Evolutionary conservation across 192 early-diverging fungal genomes (phyloP).

Genomic region (Dimargaris verticillata): DNA sequence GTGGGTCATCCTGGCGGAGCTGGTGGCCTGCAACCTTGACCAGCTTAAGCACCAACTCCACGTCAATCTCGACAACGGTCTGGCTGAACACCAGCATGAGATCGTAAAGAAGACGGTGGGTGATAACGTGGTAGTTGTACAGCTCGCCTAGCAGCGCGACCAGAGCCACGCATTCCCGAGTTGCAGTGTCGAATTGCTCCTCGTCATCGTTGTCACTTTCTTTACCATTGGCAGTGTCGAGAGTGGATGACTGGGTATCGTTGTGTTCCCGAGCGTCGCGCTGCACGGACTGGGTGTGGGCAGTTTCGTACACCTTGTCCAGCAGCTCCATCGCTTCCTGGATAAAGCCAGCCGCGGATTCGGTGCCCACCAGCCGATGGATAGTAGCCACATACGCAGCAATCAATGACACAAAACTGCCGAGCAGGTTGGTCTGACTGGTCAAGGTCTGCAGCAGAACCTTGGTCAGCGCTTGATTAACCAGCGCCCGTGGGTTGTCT

Average conservation of each 20-base stretch:
- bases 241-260: constrained; percentile 15
- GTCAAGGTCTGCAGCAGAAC: constrained; percentile 60
- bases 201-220: constrained; percentile 21
- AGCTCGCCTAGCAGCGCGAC: constrained; percentile 63
- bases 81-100: constrained; percentile 51
- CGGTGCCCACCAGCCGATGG: constrained; percentile 65
- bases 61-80: constrained; percentile 63
- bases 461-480: constrained; percentile 68
- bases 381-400: constrained; percentile 72
- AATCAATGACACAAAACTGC: constrained; percentile 80
- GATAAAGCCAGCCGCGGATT: constrained; percentile 65
- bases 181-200: constrained; percentile 23
- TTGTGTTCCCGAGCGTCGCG: constrained; percentile 14
- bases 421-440: constrained; percentile 71
- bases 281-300: constrained; percentile 6
- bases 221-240: constrained; percentile 17
- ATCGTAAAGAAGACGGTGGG: constrained; percentile 81
- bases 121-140: constrained; percentile 78
- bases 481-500: constrained; percentile 41
- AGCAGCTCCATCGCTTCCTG: constrained; percentile 59
- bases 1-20: constrained; percentile 81
- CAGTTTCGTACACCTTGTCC: constrained; percentile 35
- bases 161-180: constrained; percentile 66
- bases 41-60: constrained; percentile 75
- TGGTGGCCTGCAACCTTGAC: constrained; percentile 49